Conservation (phyloP, 202 grass and related monocot genomes). For the Schoenoplectus triqueter region DNA sequence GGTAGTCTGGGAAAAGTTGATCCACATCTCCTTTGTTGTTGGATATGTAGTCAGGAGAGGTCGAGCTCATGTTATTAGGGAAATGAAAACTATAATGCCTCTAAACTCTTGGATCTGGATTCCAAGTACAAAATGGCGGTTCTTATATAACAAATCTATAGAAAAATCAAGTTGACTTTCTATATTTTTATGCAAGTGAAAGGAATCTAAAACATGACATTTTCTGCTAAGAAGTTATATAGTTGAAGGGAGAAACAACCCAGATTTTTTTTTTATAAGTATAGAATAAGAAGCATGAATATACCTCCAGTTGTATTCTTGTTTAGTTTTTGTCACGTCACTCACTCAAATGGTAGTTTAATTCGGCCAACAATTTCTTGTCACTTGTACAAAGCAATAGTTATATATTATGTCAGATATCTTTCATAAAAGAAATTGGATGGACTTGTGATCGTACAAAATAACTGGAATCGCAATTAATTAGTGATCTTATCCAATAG, state of each 20-base stretch:
- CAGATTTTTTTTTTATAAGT: neutral
- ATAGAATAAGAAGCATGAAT: neutral
- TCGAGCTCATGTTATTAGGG: slow-evolving; percentile 21
- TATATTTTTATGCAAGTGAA: slow-evolving; percentile 13
- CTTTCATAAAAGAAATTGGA: too few species aligned
- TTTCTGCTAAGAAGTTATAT: slow-evolving; percentile 18
- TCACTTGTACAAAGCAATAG: too few species aligned
- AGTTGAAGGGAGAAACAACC: slow-evolving; percentile 4
- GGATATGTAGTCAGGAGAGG: slow-evolving; percentile 11
- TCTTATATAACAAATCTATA: slow-evolving; percentile 25
- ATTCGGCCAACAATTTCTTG: neutral
- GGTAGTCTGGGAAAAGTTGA: slow-evolving; percentile 37
- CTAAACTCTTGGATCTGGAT: slow-evolving; percentile 11
- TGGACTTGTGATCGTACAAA: too few species aligned
- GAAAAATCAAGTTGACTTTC: slow-evolving; percentile 8
- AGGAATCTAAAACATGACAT: slow-evolving; percentile 34
- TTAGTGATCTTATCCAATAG: neutral
- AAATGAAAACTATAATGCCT: neutral
- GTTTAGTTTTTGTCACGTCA: neutral
- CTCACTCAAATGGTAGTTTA: neutral
- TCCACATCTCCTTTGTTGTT: slow-evolving; percentile 22
- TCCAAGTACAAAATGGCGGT: slow-evolving; percentile 7
- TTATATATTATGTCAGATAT: too few species aligned
- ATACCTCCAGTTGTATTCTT: neutral
- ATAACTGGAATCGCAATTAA: neutral